These are phyloP conservation scores for Verbena officinalis DNA, from an alignment of 257 asterid species.

Conservation along the genomic window DNA sequence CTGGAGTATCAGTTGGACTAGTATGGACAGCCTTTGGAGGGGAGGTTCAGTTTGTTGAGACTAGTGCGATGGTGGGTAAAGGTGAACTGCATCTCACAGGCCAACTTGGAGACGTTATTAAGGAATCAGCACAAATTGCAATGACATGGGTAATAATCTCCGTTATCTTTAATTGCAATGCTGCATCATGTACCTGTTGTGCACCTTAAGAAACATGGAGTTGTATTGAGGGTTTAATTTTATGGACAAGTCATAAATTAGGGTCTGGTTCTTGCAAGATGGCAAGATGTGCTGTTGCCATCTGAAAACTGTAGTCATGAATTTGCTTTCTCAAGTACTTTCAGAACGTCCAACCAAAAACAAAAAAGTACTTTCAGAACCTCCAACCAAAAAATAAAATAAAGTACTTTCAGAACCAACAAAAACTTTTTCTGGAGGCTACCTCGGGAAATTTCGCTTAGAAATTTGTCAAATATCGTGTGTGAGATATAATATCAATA, in stretches of 20 bases:
- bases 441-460: constrained; percentile 10
- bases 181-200: constrained; percentile 2
- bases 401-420: neutral
- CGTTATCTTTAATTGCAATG: constrained; percentile 14
- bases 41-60: constrained; percentile 98
- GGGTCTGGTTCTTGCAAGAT: constrained; percentile 17
- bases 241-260: constrained; percentile 15
- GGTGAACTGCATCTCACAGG: constrained; percentile 98
- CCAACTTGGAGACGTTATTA: constrained; percentile 96
- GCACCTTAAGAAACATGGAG: neutral
- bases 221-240: constrained; percentile 8
- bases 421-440: constrained; percentile 12
- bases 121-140: constrained; percentile 99
- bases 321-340: neutral
- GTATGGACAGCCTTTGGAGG: constrained; percentile 98
- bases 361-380: too few relatives aligned
- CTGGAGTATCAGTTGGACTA: constrained; percentile 96
- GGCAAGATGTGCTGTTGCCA: constrained; percentile 17
- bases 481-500: constrained; percentile 13
- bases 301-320: constrained; percentile 11
- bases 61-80: constrained; percentile 89
- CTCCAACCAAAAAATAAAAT: too few relatives aligned
- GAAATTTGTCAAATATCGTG: constrained; percentile 2
- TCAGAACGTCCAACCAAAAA: constrained; percentile 18
- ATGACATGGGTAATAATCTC: constrained; percentile 83